Base-by-base conservation (phyloP, 805 yeast genomes). In the Yamadazyma paraphyllophila region DNA sequence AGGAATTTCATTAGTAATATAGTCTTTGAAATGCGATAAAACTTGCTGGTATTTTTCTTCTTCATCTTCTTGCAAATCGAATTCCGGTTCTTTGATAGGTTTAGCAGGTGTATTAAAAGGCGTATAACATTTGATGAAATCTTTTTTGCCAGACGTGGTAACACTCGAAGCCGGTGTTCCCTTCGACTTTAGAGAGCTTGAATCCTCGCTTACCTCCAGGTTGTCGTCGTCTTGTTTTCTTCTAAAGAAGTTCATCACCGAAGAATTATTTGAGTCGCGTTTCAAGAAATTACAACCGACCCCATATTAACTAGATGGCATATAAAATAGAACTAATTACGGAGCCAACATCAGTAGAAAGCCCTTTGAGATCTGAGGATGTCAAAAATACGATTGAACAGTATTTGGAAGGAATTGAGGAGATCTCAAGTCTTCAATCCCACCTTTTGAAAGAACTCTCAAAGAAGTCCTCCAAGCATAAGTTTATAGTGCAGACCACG, bases 391-490 rank as follows among this genome's bases (percentile, higher is more conserved):
- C 59, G 7, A 42, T 61, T 4, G 30, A 36, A 24, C 11, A 36
- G 10, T 35, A 43, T 20, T 33, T 46, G 13, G 31, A 15, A 20
- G 24, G 8, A 7, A 20, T 6, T 6, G 33, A 46, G n/a, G 41
- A 49, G 25, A 36, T 56, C 16, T 58, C 65, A 17, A 56, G 51
- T 15, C 53, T 72, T 36, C 66, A 69, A 13, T 50, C 59, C 6
- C 30, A 16, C 1, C 42, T 78, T 3, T 58, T 80, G 3, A 59
- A 55, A 13, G 55, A 57, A 25, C 56, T 81, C 35, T 61, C 68
- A 25, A 53, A 53, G 39, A 73, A 69, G 50, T 78, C 85, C 3
- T 74, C 83, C 5, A 71, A 72, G 43, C 81, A 77, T 59, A 83
- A 82, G 59, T 82, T 79, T 59, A 55, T 82, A 35, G 73, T 79